Percentiles rank a stretch among this genome's conserved stretches.
Evolutionary conservation across 352 stramenopile genomes (phyloP).

Genomic region (Pythium aristosporum): DNA sequence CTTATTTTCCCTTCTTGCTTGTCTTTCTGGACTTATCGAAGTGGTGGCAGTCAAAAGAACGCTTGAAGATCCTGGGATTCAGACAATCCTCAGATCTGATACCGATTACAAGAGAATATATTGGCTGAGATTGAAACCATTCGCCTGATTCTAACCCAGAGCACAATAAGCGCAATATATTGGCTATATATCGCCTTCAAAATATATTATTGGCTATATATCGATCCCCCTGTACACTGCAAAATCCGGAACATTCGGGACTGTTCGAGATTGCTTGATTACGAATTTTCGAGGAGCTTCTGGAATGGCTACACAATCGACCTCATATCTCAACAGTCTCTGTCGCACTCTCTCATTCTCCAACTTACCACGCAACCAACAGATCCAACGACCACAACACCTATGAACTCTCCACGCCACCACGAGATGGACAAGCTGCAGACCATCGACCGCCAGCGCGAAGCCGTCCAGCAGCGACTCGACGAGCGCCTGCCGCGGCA

Average conservation of each 20-base stretch:
- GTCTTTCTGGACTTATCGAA: neutral
- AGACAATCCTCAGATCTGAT: too few species aligned
- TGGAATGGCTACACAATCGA: slow-evolving; percentile 12
- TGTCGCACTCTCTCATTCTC: slow-evolving; percentile 16
- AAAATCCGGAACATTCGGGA: slow-evolving; percentile 14
- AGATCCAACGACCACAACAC: slow-evolving; percentile 1
- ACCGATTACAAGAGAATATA: too few species aligned
- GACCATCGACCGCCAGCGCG: slow-evolving; percentile 41
- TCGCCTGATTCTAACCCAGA: too few species aligned
- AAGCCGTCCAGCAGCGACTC: slow-evolving; percentile 44
- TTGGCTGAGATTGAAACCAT: too few species aligned
- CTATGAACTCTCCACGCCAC: slow-evolving; percentile 20
- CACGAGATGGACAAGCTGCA: slow-evolving; percentile 39
- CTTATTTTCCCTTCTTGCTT: neutral
- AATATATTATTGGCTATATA: slow-evolving; percentile 3
- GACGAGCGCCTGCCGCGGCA: slow-evolving; percentile 36
- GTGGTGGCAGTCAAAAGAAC: neutral
- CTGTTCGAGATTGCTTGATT: slow-evolving; percentile 12
- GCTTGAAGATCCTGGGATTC: too few species aligned
- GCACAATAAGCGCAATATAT: too few species aligned
- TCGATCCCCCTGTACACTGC: neutral
- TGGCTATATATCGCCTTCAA: neutral
- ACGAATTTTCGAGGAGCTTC: slow-evolving; percentile 23
- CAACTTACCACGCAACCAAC: slow-evolving; percentile 19
- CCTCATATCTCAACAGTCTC: neutral